phyloP scores from a whole-genome alignment of 208 protist genomes.

The Vickermania ingenoplastis region DNA sequence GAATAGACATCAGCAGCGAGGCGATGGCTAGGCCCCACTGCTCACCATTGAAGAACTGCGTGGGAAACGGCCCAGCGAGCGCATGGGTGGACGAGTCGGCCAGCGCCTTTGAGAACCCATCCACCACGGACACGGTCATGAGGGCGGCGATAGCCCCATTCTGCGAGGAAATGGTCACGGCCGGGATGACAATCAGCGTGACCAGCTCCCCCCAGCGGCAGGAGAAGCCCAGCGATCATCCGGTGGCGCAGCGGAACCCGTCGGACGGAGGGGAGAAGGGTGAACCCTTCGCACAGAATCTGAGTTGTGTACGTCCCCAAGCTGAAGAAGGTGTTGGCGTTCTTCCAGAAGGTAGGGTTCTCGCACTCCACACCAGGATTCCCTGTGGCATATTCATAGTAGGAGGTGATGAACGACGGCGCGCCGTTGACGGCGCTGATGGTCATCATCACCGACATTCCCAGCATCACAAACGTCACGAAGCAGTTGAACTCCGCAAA shows the following conservation, averaged over 20 bases:
- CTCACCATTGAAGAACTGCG: conserved; percentile 32
- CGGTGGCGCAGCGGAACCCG: conserved; percentile 37
- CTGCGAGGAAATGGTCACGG: conserved; percentile 13
- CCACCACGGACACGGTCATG: conserved; percentile 30
- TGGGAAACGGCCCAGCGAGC: conserved; percentile 45
- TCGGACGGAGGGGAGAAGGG: conserved; percentile 32
- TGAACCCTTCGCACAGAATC: conserved; percentile 25
- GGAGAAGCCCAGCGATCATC: conserved; percentile 17
- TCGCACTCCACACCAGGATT: conserved; percentile 28
- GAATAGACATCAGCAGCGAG: conserved; percentile 30
- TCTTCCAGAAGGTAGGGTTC: too few relatives aligned
- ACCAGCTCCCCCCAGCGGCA: conserved; percentile 43
- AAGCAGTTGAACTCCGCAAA: conserved; percentile 42
- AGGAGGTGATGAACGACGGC: conserved; percentile 58
- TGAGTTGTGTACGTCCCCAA: conserved; percentile 56
- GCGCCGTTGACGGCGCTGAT: conserved; percentile 68
- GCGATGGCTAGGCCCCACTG: conserved; percentile 46
- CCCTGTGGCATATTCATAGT: too few relatives aligned
- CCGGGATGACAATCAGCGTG: conserved; percentile 30
- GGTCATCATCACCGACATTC: conserved; percentile 63
- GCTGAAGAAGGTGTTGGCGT: too few relatives aligned
- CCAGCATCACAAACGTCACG: conserved; percentile 48
- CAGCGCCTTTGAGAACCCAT: conserved; percentile 40
- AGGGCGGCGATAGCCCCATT: conserved; percentile 31
- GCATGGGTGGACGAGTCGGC: conserved; percentile 68